Evolutionary conservation across 2,329 filamentous ascomycete species (phyloP), one percentile per base, ranked within the genome.

Genomic region (Plectosphaerella sp.): DNA sequence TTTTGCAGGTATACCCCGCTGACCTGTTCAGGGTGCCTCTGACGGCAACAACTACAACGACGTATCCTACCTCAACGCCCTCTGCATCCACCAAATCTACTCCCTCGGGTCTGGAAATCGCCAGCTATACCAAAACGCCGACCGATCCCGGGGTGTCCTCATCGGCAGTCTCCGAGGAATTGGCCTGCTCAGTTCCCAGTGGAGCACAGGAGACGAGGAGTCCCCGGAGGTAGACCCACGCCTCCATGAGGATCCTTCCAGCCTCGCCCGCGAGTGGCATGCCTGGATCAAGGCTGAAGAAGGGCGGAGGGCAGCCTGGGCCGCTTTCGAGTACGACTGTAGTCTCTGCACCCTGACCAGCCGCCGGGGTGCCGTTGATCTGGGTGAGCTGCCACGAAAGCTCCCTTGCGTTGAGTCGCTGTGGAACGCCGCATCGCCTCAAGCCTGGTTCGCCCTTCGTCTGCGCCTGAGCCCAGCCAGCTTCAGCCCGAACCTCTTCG

Each of bases 251-350:
- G 39, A 53, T 35, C 3, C 24, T 9, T 39, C 45, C 6, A 20
- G 18, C 12, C 28, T 58, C 9, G n/a, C 57, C 3, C 28, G n/a
- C 9, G 50, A 61, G 9, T 67, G 64, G 64, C 14, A 47, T 2
- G 47, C 58, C 0, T 67, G 64, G 65, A 54, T 56, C 14, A 48
- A 48, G 5, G 51, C 49, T 5, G 64, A 67, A 50, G 56, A 55
- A 16, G 61, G 59, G 20, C 57, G 54, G 24, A 57, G 64, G 12
- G 54, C 59, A 7, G 60, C 61, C 2, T 67, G 64, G 65, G 58
- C 64, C 15, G 60, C 62, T 8, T 67, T 67, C 33, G 64, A 67
- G 45, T 66, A 65, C 35, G 64, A 67, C 53, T 67, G 64, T 54
- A 65, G 59, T n/a, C 49, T 66, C 5, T 63, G 58, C 39, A 65